phyloP scores from a whole-genome alignment of 805 yeast species.

The Martiniozyma abietophila region DNA sequence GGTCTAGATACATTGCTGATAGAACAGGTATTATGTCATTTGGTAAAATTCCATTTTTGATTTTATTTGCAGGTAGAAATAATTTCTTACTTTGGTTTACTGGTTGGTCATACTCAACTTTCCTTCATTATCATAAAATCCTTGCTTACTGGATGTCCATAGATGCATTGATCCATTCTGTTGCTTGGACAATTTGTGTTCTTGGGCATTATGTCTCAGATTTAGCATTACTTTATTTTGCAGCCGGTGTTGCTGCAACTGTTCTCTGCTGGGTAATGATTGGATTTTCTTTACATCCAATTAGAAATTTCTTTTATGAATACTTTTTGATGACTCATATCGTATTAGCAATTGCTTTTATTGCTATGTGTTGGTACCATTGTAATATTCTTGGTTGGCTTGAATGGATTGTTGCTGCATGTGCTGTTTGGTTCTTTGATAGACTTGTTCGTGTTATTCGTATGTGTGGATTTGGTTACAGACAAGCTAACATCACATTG shows the following conservation, averaged over 20 bases:
- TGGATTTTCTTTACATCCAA: constrained; percentile 38
- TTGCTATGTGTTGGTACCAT: constrained; percentile 52
- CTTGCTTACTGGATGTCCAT: constrained; percentile 40
- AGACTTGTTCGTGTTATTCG: constrained; percentile 35
- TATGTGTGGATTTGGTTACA: constrained; percentile 17
- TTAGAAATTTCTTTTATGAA: constrained; percentile 53
- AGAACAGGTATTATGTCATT: constrained; percentile 33
- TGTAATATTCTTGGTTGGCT: constrained; percentile 29
- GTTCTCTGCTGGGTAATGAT: constrained; percentile 33
- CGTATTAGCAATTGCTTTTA: constrained; percentile 40
- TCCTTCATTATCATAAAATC: constrained; percentile 57
- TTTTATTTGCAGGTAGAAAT: constrained; percentile 40
- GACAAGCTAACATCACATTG: constrained; percentile 11
- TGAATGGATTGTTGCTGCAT: constrained; percentile 28
- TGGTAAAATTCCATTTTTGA: constrained; percentile 30
- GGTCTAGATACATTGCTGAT: constrained; percentile 20
- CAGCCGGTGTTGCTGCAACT: constrained; percentile 33
- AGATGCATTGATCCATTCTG: constrained; percentile 32
- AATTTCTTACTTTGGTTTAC: constrained; percentile 34
- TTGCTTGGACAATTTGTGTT: constrained; percentile 22
- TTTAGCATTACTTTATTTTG: constrained; percentile 13
- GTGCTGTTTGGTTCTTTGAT: constrained; percentile 44
- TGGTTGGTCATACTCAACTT: constrained; percentile 34
- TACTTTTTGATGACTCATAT: constrained; percentile 48
- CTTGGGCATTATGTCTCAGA: constrained; percentile 7